A percentile compares a stretch with the other conserved stretches of the same genome.
Conservation (phyloP, 176 grass and related monocot genomes). For the Eragrostis curvula region DNA sequence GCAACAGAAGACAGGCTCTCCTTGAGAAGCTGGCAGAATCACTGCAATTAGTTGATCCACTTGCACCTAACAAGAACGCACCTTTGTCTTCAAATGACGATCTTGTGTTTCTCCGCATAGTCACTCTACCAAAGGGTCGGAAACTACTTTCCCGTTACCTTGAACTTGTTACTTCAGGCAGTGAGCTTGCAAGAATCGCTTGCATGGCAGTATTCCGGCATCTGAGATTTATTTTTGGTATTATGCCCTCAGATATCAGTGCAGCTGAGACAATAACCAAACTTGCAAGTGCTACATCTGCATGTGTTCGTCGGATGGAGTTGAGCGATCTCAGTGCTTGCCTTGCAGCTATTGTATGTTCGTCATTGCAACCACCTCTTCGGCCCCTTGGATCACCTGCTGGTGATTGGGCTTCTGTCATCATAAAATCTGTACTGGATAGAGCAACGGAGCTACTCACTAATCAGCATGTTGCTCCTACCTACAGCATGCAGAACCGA, state of each 20-base stretch:
- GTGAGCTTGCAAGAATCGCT: slow-evolving; percentile 59
- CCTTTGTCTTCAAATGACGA: slow-evolving; percentile 61
- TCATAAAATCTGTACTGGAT: slow-evolving; percentile 76
- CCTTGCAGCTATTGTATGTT: slow-evolving; percentile 85
- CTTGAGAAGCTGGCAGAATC: slow-evolving; percentile 72
- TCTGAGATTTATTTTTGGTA: slow-evolving; percentile 73
- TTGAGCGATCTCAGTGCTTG: slow-evolving; percentile 78
- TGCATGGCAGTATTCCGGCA: slow-evolving; percentile 88
- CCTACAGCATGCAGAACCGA: slow-evolving; percentile 49
- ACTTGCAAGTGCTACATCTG: slow-evolving; percentile 56
- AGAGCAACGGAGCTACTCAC: slow-evolving; percentile 68
- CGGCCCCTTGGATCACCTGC: slow-evolving; percentile 59
- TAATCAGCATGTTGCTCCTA: slow-evolving; percentile 46
- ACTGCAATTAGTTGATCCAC: slow-evolving; percentile 79
- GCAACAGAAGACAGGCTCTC: slow-evolving; percentile 66
- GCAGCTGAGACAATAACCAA: slow-evolving; percentile 49
- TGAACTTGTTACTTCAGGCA: slow-evolving; percentile 54
- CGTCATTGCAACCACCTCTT: slow-evolving; percentile 75
- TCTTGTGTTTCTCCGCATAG: slow-evolving; percentile 74
- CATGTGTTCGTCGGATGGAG: slow-evolving; percentile 61
- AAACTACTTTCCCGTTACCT: slow-evolving; percentile 74
- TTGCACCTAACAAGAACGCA: slow-evolving; percentile 53
- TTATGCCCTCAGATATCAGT: slow-evolving; percentile 48
- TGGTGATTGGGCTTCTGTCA: slow-evolving; percentile 72
- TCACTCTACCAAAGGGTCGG: slow-evolving; percentile 79